A percentile compares a stretch with the other conserved stretches of the same genome.
These are phyloP conservation scores for Neofusicoccum laricinum DNA, from an alignment of 2,329 filamentous ascomycete species.

Conservation along the genomic window DNA sequence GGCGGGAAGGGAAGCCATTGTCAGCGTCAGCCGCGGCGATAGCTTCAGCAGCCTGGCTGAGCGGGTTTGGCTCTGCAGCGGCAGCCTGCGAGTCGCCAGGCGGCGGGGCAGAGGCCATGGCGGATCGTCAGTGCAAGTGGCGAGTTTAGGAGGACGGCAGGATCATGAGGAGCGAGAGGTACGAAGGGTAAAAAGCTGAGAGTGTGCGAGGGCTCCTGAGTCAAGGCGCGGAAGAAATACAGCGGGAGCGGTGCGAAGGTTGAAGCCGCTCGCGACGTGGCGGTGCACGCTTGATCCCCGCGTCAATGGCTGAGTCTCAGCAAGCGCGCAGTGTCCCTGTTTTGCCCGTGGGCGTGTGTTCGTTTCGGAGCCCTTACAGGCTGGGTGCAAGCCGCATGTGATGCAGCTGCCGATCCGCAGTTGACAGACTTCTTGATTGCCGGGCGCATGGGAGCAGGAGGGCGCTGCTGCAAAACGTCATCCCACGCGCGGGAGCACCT, in stretches of 20 bases:
- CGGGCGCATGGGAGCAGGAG: not conserved
- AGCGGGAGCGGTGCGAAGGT: not conserved
- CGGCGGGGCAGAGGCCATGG: conserved; percentile 15
- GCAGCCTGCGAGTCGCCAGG: conserved; percentile 1
- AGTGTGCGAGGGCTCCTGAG: no score
- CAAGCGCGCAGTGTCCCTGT: not conserved
- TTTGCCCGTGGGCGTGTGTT: not conserved
- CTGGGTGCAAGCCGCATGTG: not conserved
- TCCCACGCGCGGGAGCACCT: not conserved
- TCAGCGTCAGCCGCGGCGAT: conserved; percentile 13
- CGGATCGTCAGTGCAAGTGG: not conserved
- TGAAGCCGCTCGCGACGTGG: not conserved
- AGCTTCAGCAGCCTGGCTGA: conserved; percentile 12
- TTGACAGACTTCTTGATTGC: no score
- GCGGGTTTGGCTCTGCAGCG: conserved; percentile 4
- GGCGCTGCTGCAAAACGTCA: conserved; percentile 6
- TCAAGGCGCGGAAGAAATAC: not conserved
- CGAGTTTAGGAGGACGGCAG: not conserved
- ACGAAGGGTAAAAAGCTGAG: not conserved
- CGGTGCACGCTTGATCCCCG: conserved; percentile 7
- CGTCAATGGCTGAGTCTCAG: not conserved
- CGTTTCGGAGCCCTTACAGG: not conserved
- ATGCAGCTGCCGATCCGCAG: not conserved
- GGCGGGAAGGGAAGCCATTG: not conserved
- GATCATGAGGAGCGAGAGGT: not conserved